phyloP scores from a whole-genome alignment of 2,329 filamentous ascomycete species.

The Westerdykella sp. region DNA sequence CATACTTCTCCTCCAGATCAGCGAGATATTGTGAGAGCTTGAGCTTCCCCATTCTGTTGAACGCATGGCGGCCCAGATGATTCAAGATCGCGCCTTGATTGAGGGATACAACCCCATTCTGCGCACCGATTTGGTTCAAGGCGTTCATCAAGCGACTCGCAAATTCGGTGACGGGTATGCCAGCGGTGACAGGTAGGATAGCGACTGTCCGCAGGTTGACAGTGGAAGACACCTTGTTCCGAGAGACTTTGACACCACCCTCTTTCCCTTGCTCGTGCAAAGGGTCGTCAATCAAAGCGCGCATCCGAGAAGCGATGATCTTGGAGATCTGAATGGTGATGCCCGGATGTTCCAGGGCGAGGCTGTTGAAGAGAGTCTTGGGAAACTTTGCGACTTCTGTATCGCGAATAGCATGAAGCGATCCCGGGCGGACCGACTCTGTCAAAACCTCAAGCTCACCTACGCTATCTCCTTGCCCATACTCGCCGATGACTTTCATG shows the following conservation, averaged over 20 bases:
- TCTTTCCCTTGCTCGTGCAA: constrained; percentile 61
- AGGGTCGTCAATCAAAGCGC: constrained; percentile 77
- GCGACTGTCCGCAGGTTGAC: constrained; percentile 90
- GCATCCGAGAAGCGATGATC: constrained; percentile 93
- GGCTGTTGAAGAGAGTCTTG: constrained; percentile 91
- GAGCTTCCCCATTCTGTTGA: constrained; percentile 94
- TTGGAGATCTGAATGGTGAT: constrained; percentile 99
- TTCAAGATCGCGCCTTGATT: constrained; percentile 93
- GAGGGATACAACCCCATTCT: constrained; percentile 83
- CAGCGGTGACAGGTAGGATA: constrained; percentile 81
- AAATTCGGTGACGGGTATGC: constrained; percentile 92
- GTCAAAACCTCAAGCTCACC: constrained; percentile 96
- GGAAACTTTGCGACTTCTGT: constrained; percentile 96
- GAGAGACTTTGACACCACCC: constrained; percentile 48
- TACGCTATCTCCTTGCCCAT: constrained; percentile 94
- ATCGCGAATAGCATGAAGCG: constrained; percentile 90
- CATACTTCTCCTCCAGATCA: constrained; percentile 94
- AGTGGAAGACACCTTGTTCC: constrained; percentile 69
- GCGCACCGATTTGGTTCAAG: constrained; percentile 78
- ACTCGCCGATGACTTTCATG: constrained; percentile 83
- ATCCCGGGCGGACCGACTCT: constrained; percentile 83
- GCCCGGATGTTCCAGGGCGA: constrained; percentile 92
- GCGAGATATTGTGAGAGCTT: constrained; percentile 94
- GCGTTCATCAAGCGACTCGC: constrained; percentile 83
- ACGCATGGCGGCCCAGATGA: constrained; percentile 90